Evolutionary conservation across 2,329 filamentous ascomycete species (phyloP).

Genomic region (Fusarium subglutinans): DNA sequence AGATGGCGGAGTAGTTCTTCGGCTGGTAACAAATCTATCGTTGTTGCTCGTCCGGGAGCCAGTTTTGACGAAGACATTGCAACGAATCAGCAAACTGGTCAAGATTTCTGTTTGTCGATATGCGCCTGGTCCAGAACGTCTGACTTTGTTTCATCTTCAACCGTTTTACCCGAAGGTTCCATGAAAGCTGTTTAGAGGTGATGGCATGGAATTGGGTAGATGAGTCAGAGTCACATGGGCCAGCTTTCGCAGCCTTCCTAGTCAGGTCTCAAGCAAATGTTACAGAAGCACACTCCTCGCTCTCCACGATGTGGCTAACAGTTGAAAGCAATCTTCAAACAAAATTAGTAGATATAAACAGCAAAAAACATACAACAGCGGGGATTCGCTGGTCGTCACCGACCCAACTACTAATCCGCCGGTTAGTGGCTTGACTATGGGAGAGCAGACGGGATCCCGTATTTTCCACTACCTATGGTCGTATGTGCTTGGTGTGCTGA

Average conservation of each 20-base stretch:
- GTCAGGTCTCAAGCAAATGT: neutral
- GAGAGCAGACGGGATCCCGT: slow-evolving; percentile 23
- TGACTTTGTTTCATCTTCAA: neutral
- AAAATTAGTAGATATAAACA: too few relatives aligned
- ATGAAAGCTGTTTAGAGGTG: neutral
- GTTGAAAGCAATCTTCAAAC: neutral
- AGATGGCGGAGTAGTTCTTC: neutral
- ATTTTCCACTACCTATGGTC: slow-evolving; percentile 22
- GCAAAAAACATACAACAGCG: slow-evolving; percentile 20
- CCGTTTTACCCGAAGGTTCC: neutral
- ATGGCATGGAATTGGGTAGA: neutral
- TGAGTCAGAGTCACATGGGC: neutral
- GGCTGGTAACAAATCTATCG: neutral
- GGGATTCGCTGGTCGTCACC: slow-evolving; percentile 24
- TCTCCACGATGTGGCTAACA: neutral
- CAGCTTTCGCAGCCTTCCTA: neutral
- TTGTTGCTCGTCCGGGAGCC: neutral
- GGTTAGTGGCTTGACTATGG: slow-evolving; percentile 20
- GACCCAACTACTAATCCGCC: slow-evolving; percentile 24
- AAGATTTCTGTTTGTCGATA: neutral
- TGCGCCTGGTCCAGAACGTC: neutral
- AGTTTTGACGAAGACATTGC: neutral
- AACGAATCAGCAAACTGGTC: neutral
- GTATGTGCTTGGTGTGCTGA: rapidly evolving
- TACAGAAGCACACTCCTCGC: neutral